Evolutionary conservation across 345 rosid genomes (phyloP), one percentile per base, ranked within the genome.

Genomic region (Lepidium sativum): DNA sequence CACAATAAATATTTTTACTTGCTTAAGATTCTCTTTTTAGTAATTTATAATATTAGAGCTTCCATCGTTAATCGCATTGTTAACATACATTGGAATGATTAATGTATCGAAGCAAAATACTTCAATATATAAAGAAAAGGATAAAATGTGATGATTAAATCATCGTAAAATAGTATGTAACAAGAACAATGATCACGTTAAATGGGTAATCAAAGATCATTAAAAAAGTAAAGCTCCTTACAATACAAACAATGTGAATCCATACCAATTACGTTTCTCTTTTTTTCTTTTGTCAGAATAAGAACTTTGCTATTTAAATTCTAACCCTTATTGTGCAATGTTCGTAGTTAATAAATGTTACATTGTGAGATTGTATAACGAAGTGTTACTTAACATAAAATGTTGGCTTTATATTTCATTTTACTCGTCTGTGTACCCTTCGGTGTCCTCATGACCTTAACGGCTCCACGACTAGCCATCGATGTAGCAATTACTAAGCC

Each of bases 371-470:
- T n/a, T n/a, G n/a, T n/a, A n/a, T n/a, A n/a, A n/a, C n/a, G n/a
- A n/a, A n/a, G n/a, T n/a, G n/a, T n/a, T n/a, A n/a, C 23, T 23
- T 2, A 15, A 60, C 39, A 42, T 42, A 70, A 6, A 42, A 69
- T 70, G 68, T 62, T 70, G 50, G 68, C 63, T 15, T 62, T 70
- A 8, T 70, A 70, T 62, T 54, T 70, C 54, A 88, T 80, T 69
- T 60, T 85, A 8, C 80, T 87, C 65, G 74, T 87, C n/a, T 87
- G 84, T 70, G 54, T 87, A 6, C 86, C 95, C 14, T 70, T 84
- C 0, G 90, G 81, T 68, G 4, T 87, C 15, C 9, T 85, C 72
- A 60, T 87, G 80, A 80, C 85, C 11, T 29, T 76, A 67, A 75
- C 69, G 45, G 44, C 12, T 44, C 74, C 78, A 9, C 73, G 57